Percentiles rank a stretch among this genome's conserved stretches.
Evolutionary conservation across 73 alveolate genomes (phyloP).

Genomic region (Blepharisma japonicum): DNA sequence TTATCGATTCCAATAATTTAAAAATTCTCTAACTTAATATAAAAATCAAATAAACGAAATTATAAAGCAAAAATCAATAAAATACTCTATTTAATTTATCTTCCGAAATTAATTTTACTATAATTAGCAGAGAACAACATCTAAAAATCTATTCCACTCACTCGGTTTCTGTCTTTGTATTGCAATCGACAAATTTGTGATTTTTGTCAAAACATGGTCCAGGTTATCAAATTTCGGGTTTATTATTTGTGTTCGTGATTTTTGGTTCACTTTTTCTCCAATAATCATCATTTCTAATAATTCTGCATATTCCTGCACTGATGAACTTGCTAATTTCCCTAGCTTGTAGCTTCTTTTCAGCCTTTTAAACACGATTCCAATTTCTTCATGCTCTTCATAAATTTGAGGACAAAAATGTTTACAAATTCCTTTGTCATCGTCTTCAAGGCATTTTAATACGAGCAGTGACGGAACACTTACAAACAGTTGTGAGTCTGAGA

Average conservation of each 20-base stretch:
- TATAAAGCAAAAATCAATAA: too few species aligned
- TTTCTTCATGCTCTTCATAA: conserved; percentile 47
- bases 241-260: not conserved
- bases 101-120: too few species aligned
- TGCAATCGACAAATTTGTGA: conserved; percentile 61
- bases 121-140: conserved; percentile 46
- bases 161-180: conserved; percentile 63
- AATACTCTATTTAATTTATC: too few species aligned
- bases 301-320: not conserved
- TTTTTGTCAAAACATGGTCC: conserved; percentile 42
- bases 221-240: conserved; percentile 20
- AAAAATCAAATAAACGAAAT: too few species aligned
- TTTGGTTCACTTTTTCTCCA: not conserved
- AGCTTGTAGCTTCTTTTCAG: not conserved
- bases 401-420: conserved; percentile 57
- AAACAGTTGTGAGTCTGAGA: conserved; percentile 66
- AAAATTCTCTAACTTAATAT: too few species aligned
- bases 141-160: conserved; percentile 75
- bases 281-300: not conserved
- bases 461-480: conserved; percentile 68
- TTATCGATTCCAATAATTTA: too few species aligned
- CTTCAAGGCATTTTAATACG: conserved; percentile 55
- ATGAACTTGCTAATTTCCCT: not conserved
- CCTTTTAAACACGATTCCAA: not conserved
- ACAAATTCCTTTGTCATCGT: conserved; percentile 71